These are phyloP conservation scores for Mollisiaceae sp. DNA, from an alignment of 2,329 filamentous ascomycete species.

Conservation along the genomic window DNA sequence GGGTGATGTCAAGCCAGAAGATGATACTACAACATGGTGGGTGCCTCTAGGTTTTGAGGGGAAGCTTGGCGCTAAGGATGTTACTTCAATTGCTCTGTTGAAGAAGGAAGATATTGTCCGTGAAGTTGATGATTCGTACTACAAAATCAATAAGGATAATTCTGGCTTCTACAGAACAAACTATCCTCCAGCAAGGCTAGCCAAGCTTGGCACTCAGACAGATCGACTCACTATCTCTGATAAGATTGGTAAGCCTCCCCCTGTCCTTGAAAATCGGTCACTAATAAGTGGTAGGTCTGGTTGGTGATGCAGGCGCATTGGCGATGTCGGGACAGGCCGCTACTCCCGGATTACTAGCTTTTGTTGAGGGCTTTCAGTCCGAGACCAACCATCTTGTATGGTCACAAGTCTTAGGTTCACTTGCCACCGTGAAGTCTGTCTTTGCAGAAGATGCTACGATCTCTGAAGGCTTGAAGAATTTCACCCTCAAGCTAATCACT, in stretches of 20 bases:
- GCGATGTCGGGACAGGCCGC: constrained; percentile 85
- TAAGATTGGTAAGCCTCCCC: constrained; percentile 70
- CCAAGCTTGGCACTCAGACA: constrained; percentile 78
- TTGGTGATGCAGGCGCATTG: constrained; percentile 88
- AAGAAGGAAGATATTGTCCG: constrained; percentile 78
- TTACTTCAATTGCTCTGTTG: constrained; percentile 71
- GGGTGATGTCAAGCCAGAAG: constrained; percentile 87
- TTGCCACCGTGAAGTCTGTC: constrained; percentile 80
- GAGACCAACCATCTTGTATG: constrained; percentile 90
- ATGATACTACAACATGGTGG: constrained; percentile 95
- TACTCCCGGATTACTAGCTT: constrained; percentile 80
- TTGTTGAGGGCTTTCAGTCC: constrained; percentile 81
- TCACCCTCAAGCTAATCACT: constrained; percentile 77
- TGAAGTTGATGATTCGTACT: constrained; percentile 79
- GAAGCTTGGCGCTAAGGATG: constrained; percentile 66
- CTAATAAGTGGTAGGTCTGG: constrained; percentile 51
- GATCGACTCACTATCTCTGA: constrained; percentile 81
- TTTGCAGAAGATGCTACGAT: constrained; percentile 79
- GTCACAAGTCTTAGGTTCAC: constrained; percentile 79
- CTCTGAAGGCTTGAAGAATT: constrained; percentile 75
- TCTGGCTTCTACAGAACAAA: constrained; percentile 85
- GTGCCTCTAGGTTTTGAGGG: constrained; percentile 86
- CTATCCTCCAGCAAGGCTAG: constrained; percentile 83
- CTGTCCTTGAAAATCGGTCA: neutral
- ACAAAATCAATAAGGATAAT: constrained; percentile 90